Conservation (phyloP, 257 asterid species). For the Marsdenia floribunda region DNA sequence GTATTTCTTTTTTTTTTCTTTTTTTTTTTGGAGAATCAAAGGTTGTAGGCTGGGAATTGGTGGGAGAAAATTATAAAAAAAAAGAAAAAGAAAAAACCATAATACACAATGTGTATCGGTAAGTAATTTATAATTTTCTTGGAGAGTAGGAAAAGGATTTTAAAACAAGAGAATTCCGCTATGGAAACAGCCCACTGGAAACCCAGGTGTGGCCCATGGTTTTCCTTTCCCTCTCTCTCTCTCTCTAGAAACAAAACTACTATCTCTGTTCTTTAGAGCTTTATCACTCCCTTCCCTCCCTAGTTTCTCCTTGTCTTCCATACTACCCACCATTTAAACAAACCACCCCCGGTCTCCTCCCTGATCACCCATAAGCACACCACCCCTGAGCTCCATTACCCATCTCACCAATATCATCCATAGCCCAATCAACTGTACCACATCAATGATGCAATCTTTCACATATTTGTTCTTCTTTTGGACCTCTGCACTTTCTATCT, state of each 20-base stretch:
- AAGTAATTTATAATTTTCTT: not conserved
- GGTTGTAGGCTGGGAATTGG: not conserved
- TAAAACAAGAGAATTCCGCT: slow-evolving; percentile 38
- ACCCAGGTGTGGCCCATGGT: slow-evolving; percentile 50
- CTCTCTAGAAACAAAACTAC: slow-evolving; percentile 5
- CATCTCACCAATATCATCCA: not conserved
- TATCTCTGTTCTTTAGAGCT: not conserved
- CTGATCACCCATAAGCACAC: not conserved
- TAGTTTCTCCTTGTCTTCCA: not conserved
- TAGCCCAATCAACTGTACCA: not conserved
- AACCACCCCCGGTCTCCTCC: not conserved
- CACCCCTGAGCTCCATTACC: not conserved
- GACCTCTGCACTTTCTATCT: slow-evolving; percentile 5
- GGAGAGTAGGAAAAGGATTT: not conserved
- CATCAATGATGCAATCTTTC: slow-evolving; percentile 1
- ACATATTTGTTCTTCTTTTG: slow-evolving; percentile 26
- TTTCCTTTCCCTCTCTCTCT: slow-evolving; percentile 25
- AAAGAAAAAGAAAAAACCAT: no score
- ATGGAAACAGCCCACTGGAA: slow-evolving; percentile 63
- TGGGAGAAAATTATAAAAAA: no score
- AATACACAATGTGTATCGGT: no score
- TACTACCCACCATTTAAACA: slow-evolving; percentile 16
- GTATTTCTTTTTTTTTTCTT: no score
- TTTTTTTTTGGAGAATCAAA: not conserved
- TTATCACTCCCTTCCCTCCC: slow-evolving; percentile 17